phyloP scores from a whole-genome alignment of 2,329 filamentous ascomycete genomes.

The Claviceps monticola region DNA sequence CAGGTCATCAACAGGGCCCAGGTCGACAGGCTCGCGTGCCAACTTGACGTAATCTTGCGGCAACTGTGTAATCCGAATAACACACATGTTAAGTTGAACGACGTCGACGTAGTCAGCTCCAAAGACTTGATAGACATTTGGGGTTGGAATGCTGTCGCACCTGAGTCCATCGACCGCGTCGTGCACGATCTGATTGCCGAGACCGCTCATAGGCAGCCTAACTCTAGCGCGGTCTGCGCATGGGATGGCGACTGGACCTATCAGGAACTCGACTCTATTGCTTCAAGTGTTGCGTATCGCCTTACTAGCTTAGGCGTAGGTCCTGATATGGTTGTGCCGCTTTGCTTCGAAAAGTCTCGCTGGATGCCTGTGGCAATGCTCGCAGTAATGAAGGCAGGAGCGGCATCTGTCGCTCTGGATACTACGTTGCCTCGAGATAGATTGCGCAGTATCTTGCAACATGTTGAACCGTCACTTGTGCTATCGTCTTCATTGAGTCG shows the following conservation, averaged over 20 bases:
- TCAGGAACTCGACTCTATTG: conserved; percentile 7
- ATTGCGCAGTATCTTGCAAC: conserved; percentile 6
- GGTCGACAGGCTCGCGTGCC: background rate
- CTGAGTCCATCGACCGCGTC: conserved; percentile 4
- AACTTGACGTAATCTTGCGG: conserved; percentile 1
- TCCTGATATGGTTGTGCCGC: conserved; percentile 6
- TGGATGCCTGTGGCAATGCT: conserved; percentile 12
- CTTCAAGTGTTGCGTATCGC: conserved; percentile 5
- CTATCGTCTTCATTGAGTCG: background rate
- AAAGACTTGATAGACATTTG: conserved; percentile 6
- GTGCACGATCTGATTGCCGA: conserved; percentile 12
- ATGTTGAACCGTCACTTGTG: conserved; percentile 1
- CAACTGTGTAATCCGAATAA: background rate
- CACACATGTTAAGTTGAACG: background rate
- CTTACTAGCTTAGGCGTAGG: conserved; percentile 10
- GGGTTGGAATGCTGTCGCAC: conserved; percentile 9
- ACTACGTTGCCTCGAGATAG: conserved; percentile 10
- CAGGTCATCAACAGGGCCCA: background rate
- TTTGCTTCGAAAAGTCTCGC: conserved; percentile 13
- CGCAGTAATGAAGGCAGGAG: conserved; percentile 15
- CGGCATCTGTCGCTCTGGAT: conserved; percentile 15
- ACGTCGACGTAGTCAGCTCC: background rate
- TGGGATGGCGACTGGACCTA: conserved; percentile 16
- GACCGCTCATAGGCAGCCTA: conserved; percentile 3
- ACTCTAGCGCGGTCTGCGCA: conserved; percentile 9